Evolutionary conservation across 495 filamentous ascomycete species (phyloP), one percentile per base, ranked within the genome.

Genomic region (Talaromyces nanjingensis): DNA sequence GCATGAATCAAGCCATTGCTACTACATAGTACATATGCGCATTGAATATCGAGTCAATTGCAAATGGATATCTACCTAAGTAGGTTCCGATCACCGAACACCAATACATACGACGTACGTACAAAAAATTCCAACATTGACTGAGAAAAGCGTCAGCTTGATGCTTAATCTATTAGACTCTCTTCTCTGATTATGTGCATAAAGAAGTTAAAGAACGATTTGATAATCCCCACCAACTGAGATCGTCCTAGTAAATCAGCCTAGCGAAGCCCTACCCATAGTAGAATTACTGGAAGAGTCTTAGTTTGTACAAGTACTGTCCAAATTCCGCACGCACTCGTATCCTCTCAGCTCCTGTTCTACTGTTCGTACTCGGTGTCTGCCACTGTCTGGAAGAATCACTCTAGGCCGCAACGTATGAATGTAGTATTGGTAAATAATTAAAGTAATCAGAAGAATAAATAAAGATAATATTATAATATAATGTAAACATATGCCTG

Each of bases 201-300:
- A 29, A 56, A 56, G 9, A 56, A 49, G 42, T 49, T 8, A 18
- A 49, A 49, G 45, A 49, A 49, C 16, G 37, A 42, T 42, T 12
- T 56, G 53, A 56, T 29, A 9, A 27, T 29, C 53, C 53, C 53
- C 53, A 56, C 53, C 27, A 27, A n/a, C 53, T 56, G 9, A 20
- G 24, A 56, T 56, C 53, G 22, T 18, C 24, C 53, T 56, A 56
- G 53, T 27, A 27, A 27, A 27, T 9, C 18, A 20, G 49, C 49
- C 49, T 54, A 54, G 49, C 49, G 49, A 54, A 56, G 53, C 53
- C 53, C 53, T 56, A 56, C 20, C 22, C 53, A 56, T 25, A 56
- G 53, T 56, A 56, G 8, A 49, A 20, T 49, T 49, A 49, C 45
- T 45, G 45, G 45, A 49, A 49, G 45, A 49, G 45, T 49, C n/a